Base-by-base conservation (phyloP, 1,284 basidiomycete genomes). In the Gomphus bonarii region DNA sequence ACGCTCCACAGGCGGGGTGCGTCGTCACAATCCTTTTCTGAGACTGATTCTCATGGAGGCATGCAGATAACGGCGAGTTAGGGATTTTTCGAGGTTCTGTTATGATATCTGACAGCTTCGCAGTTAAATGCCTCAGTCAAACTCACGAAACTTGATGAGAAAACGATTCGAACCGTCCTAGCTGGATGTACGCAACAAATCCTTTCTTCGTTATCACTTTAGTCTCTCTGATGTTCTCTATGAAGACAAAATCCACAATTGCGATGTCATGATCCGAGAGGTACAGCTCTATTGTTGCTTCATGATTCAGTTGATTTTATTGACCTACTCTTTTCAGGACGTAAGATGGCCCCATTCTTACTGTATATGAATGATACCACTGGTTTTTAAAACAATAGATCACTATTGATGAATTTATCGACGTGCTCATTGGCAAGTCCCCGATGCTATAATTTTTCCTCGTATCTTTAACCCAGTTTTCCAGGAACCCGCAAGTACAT, bases 391-490 rank as follows among this genome's bases (percentile, higher is more conserved):
- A 20, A 44, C 54, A 61, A 58, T 57, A 95, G 91, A 93, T 97
- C 62, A 91, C 91, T 3, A 92, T 89, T 2, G 95, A 99, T 69
- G 92, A 98, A 68, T 97, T 98, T 67, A 97, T 98, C 65, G 95
- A 99, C 67, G 92, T 97, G 10, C 78, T 99, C 18, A 89, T 98
- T 57, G 93, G 91, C 79, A 67, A 62, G 69, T 59, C 44, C 47
- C 14, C 22, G 31, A 35, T 51, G 16, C 33, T 7, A 25, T 18
- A 20, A 48, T 25, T 44, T 12, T 40, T 11, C 47, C 14, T 50
- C 47, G 30, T 31, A 55, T 55, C 36, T 30, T 57, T 35, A 46
- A 46, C 57, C 57, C 44, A 40, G 52, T 60, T n/a, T 46, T 63
- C 33, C 43, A 87, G 86, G 89, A 46, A 95, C 88, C 12, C 81